Percentiles rank a stretch among this genome's conserved stretches.
Conservation (phyloP, 495 filamentous ascomycete genomes). For the Pyrenopolyporus hunteri region DNA sequence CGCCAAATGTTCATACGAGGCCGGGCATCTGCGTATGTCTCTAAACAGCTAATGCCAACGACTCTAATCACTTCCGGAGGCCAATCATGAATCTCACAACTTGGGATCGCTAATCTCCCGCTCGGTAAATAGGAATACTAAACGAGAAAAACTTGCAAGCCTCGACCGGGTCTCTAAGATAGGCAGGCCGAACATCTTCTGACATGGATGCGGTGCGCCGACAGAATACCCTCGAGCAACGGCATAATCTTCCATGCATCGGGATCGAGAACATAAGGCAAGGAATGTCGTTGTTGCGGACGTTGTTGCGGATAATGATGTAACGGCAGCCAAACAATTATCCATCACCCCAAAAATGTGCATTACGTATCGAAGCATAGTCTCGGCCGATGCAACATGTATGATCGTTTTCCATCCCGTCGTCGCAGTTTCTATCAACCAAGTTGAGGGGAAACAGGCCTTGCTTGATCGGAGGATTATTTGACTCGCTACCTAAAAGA, state of each 20-base stretch:
- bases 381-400: not conserved
- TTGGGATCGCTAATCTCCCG: slow-evolving; percentile 9
- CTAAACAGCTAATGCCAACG: slow-evolving; percentile 18
- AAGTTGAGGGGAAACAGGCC: slow-evolving; percentile 8
- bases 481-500: slow-evolving; percentile 33
- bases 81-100: not conserved
- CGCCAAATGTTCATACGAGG: slow-evolving; percentile 9
- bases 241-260: too few species aligned
- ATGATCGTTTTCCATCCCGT: slow-evolving; percentile 13
- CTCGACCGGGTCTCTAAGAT: not conserved
- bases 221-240: too few species aligned
- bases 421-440: slow-evolving; percentile 17
- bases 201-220: slow-evolving; percentile 9
- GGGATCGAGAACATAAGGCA: too few species aligned
- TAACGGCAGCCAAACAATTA: too few species aligned
- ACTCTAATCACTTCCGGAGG: slow-evolving; percentile 3
- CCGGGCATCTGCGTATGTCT: too few species aligned
- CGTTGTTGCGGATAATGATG: not conserved
- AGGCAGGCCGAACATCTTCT: not conserved
- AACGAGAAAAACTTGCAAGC: slow-evolving; percentile 3
- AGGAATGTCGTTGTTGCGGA: too few species aligned
- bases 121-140: not conserved
- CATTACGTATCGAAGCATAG: not conserved
- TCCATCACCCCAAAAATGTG: too few species aligned
- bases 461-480: slow-evolving; percentile 32